Conservation (phyloP, 1,284 basidiomycete species). For the Leucoagaricus sp. region DNA sequence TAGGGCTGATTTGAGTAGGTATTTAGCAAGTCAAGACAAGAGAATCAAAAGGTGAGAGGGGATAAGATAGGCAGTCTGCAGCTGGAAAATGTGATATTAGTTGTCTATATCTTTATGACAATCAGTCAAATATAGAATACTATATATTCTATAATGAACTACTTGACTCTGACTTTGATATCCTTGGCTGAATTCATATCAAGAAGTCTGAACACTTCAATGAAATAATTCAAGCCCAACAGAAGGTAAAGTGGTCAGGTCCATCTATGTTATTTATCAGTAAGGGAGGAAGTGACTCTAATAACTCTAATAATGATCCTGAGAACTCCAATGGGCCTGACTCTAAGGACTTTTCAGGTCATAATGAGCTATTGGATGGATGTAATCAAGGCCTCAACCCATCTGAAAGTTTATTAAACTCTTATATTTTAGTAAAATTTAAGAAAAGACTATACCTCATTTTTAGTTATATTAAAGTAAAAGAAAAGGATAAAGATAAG, state of each 20-base stretch:
- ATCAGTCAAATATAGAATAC: background rate
- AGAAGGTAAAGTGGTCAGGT: background rate
- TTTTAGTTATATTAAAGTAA: background rate
- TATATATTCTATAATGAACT: background rate
- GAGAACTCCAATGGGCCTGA: background rate
- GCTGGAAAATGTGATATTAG: background rate
- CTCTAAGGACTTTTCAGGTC: background rate
- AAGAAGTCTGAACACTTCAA: background rate
- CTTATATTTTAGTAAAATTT: background rate
- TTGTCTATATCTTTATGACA: background rate
- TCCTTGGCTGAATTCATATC: slow-evolving; percentile 17
- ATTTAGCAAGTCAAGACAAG: too few species aligned
- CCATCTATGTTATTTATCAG: background rate
- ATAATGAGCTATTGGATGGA: background rate
- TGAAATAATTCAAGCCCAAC: background rate
- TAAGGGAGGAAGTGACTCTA: too few species aligned
- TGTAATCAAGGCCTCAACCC: too few species aligned
- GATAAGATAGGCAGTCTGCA: too few species aligned
- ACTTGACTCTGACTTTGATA: slow-evolving; percentile 17
- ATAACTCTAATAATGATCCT: background rate
- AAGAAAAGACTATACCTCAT: background rate
- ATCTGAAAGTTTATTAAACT: too few species aligned
- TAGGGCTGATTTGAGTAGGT: too few species aligned
- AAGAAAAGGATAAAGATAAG: background rate
- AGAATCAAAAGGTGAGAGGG: too few species aligned